Percentiles rank a stretch among this genome's conserved stretches.
Evolutionary conservation across 345 rosid genomes (phyloP).

Genomic region (Moringa oleifera): DNA sequence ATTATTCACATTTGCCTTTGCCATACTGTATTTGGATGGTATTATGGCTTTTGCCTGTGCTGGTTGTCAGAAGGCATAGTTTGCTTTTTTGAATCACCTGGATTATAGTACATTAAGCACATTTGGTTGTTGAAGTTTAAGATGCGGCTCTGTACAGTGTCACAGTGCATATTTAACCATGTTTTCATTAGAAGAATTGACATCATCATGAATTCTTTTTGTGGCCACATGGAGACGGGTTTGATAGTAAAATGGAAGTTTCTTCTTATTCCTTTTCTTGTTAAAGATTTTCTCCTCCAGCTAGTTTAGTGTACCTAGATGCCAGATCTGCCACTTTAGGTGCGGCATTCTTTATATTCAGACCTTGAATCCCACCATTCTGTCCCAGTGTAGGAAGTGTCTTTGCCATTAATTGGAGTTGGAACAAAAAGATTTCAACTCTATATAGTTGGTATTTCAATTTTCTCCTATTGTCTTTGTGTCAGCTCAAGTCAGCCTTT

Average conservation of each 20-base stretch:
- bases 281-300: not conserved
- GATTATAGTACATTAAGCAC: not conserved
- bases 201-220: not conserved
- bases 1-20: constrained; percentile 1
- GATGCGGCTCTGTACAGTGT: not conserved
- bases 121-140: not conserved
- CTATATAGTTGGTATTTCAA: not conserved
- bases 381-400: too few relatives aligned
- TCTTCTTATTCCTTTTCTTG: not conserved
- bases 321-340: not conserved
- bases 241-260: not conserved
- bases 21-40: not conserved
- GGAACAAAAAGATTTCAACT: not conserved
- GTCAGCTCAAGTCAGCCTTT: not conserved
- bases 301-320: not conserved
- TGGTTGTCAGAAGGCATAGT: not conserved
- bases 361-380: too few relatives aligned
- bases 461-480: not conserved
- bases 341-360: too few relatives aligned
- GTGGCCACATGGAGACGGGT: not conserved
- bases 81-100: not conserved
- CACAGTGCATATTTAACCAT: not conserved
- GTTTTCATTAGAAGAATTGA: not conserved
- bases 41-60: not conserved
- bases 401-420: not conserved